These are phyloP conservation scores for Polyporus arcularius DNA, from an alignment of 768 basidiomycete species.

Conservation along the genomic window DNA sequence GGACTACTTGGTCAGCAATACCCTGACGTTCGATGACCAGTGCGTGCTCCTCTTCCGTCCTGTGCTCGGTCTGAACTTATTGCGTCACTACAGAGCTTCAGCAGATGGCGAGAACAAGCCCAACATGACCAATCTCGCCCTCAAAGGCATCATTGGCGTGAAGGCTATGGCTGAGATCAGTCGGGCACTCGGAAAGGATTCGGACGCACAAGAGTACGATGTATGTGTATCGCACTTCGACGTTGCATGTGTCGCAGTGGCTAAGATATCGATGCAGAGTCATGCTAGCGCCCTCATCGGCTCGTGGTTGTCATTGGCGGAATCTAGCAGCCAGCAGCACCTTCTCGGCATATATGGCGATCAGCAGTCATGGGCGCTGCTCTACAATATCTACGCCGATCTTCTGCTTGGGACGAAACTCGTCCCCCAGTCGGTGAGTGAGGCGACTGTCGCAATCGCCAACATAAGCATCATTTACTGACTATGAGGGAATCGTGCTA, in stretches of 20 bases:
- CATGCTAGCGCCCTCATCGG: slow-evolving; percentile 10
- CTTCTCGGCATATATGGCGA: slow-evolving; percentile 12
- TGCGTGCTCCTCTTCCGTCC: neutral
- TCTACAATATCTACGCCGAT: slow-evolving; percentile 22
- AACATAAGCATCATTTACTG: neutral
- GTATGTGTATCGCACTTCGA: slow-evolving; percentile 5
- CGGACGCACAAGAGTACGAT: slow-evolving; percentile 17
- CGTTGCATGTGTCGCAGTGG: neutral
- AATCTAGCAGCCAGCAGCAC: slow-evolving; percentile 5
- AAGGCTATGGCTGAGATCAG: slow-evolving; percentile 26
- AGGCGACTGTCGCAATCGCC: neutral
- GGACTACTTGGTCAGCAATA: slow-evolving; percentile 23
- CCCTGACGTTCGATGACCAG: slow-evolving; percentile 7
- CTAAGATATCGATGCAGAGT: slow-evolving; percentile 2
- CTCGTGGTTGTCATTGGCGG: slow-evolving; percentile 11
- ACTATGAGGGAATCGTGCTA: neutral
- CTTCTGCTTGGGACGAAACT: slow-evolving; percentile 11
- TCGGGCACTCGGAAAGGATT: slow-evolving; percentile 7
- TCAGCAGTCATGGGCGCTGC: slow-evolving; percentile 14
- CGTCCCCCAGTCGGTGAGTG: slow-evolving; percentile 10
- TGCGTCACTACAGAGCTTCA: neutral
- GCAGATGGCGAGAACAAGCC: slow-evolving; percentile 14
- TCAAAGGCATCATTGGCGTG: slow-evolving; percentile 27
- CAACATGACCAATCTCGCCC: slow-evolving; percentile 25
- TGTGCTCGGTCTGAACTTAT: neutral